phyloP scores from a whole-genome alignment of 257 asterid genomes.

The Perilla frutescens region DNA sequence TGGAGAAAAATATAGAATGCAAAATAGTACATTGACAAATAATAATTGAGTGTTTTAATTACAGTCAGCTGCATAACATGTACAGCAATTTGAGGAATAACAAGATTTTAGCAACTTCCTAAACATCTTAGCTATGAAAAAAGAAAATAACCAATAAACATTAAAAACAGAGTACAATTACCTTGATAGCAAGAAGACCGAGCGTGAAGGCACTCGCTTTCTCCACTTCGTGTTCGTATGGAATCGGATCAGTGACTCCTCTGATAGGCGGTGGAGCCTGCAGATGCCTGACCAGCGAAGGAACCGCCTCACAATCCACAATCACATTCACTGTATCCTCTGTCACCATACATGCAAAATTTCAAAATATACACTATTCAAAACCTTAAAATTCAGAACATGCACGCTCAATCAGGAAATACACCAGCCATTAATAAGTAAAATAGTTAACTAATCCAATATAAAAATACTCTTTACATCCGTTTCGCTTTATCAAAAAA shows the following conservation, averaged over 20 bases:
- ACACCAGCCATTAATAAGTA: background rate
- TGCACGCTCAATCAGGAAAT: background rate
- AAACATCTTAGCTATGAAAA: background rate
- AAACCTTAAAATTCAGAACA: slow-evolving; percentile 26
- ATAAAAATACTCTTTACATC: background rate
- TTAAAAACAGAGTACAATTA: slow-evolving; percentile 35
- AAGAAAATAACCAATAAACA: background rate
- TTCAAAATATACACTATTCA: slow-evolving; percentile 16
- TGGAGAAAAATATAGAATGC: background rate
- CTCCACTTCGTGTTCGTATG: slow-evolving; percentile 80
- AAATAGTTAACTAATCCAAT: background rate
- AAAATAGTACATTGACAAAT: background rate
- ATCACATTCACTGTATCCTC: slow-evolving; percentile 73
- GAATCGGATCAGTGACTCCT: slow-evolving; percentile 43
- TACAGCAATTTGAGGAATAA: background rate
- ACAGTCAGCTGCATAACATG: slow-evolving; percentile 3
- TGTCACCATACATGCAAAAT: slow-evolving; percentile 39
- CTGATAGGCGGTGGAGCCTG: slow-evolving; percentile 51
- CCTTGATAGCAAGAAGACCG: slow-evolving; percentile 83
- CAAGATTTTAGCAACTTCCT: background rate
- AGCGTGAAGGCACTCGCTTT: slow-evolving; percentile 82
- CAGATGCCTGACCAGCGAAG: slow-evolving; percentile 68
- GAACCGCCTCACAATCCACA: slow-evolving; percentile 83
- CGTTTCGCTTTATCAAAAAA: background rate
- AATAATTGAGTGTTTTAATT: slow-evolving; percentile 7